Evolutionary conservation across 345 rosid species (phyloP).

Genomic region (Eucalyptus pauciflora): DNA sequence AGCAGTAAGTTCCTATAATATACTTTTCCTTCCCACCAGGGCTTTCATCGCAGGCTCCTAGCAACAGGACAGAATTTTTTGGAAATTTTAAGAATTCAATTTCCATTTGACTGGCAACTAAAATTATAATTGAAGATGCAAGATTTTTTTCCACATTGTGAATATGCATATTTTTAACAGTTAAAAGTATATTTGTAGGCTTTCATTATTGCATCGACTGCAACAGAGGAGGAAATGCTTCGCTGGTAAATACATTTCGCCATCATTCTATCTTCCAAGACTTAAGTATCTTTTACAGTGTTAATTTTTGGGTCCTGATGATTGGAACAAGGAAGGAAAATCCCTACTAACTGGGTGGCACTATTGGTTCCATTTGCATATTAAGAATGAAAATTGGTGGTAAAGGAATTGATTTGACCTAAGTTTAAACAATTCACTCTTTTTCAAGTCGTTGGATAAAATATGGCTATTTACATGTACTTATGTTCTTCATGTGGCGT

Average conservation of each 20-base stretch:
- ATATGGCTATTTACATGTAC: not conserved
- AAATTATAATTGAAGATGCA: not conserved
- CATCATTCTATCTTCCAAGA: not conserved
- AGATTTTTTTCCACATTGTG: not conserved
- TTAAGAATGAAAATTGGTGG: not conserved
- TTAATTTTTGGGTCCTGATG: not conserved
- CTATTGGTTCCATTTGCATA: not conserved
- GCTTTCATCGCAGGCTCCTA: not conserved
- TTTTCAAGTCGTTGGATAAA: not conserved
- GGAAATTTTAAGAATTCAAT: not conserved
- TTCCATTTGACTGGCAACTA: not conserved
- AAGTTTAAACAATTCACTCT: not conserved
- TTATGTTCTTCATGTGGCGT: not conserved
- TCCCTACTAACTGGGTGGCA: not conserved
- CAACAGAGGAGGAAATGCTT: constrained; percentile 87
- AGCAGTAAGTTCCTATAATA: constrained; percentile 47
- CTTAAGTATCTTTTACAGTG: not conserved
- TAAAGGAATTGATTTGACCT: not conserved
- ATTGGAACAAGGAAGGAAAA: not conserved
- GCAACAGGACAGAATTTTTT: not conserved
- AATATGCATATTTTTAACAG: not conserved
- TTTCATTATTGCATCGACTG: constrained; percentile 96
- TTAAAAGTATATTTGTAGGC: constrained; percentile 38
- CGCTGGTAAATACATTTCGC: constrained; percentile 43
- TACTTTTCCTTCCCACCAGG: not conserved